Percentiles rank a stretch among this genome's conserved stretches.
Evolutionary conservation across 2,329 filamentous ascomycete species (phyloP).

Genomic region (Sphaerulina vaccinii): DNA sequence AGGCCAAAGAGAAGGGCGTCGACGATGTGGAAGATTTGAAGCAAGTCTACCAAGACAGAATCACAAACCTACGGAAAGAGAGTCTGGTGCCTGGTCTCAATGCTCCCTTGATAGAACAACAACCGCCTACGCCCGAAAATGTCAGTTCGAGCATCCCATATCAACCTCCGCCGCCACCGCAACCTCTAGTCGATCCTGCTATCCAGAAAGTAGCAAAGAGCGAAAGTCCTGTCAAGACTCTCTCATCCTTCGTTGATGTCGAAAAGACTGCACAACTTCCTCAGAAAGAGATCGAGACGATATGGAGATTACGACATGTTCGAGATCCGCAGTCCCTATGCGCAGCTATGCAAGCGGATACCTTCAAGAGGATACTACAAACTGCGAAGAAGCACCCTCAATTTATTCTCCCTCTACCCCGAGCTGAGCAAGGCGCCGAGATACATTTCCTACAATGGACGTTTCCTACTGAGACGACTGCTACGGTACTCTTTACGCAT

Average conservation of each 20-base stretch:
- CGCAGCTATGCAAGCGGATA: constrained; percentile 71
- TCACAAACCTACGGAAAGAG: constrained; percentile 66
- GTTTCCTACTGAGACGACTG: constrained; percentile 66
- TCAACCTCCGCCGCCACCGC: constrained; percentile 39
- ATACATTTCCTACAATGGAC: constrained; percentile 97
- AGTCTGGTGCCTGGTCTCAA: constrained; percentile 57
- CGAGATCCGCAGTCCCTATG: constrained; percentile 72
- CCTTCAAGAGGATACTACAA: constrained; percentile 70
- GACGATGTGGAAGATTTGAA: constrained; percentile 72
- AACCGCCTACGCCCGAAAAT: constrained; percentile 29
- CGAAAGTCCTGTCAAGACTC: constrained; percentile 58
- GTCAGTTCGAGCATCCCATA: constrained; percentile 33
- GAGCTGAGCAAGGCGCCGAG: constrained; percentile 68
- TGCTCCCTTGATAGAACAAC: constrained; percentile 40
- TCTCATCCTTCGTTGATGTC: constrained; percentile 73
- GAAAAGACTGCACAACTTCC: constrained; percentile 72
- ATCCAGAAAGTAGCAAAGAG: constrained; percentile 37
- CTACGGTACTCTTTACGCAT: constrained; percentile 80
- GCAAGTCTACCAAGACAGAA: constrained; percentile 81
- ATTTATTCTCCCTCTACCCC: constrained; percentile 87
- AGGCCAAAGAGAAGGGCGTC: constrained; percentile 71
- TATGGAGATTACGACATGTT: constrained; percentile 89
- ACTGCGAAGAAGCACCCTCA: constrained; percentile 75
- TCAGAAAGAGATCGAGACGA: constrained; percentile 74
- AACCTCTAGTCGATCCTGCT: constrained; percentile 33